These are phyloP conservation scores for Talaromyces piceae DNA, from an alignment of 2,329 filamentous ascomycete species.

Conservation along the genomic window DNA sequence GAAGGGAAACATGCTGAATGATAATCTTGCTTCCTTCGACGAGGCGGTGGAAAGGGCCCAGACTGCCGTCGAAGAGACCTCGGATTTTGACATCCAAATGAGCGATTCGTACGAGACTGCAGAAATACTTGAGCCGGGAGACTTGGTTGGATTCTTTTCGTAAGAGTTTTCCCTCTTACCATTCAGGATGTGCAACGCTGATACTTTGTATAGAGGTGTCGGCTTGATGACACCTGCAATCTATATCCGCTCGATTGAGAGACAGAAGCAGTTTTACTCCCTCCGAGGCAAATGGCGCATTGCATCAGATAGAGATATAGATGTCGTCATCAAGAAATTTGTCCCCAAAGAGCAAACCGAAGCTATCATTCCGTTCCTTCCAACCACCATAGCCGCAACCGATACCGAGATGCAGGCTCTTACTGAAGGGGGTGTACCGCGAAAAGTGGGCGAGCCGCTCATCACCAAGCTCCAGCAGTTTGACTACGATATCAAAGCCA, in stretches of 20 bases:
- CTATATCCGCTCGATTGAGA: conserved; percentile 34
- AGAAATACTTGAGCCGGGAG: conserved; percentile 32
- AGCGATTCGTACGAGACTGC: conserved; percentile 24
- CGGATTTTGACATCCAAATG: conserved; percentile 19
- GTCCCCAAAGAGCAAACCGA: conserved; percentile 39
- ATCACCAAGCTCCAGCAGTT: conserved; percentile 29
- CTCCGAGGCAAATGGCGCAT: conserved; percentile 38
- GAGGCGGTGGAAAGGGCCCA: conserved; percentile 19
- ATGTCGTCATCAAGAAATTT: conserved; percentile 45
- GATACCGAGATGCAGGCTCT: conserved; percentile 25
- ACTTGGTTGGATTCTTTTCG: conserved; percentile 31
- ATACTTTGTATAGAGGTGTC: conserved; percentile 13
- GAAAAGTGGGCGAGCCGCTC: conserved; percentile 29
- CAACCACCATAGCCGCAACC: conserved; percentile 24
- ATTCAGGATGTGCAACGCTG: conserved; percentile 1
- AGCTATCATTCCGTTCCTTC: conserved; percentile 46
- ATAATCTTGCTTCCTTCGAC: conserved; percentile 21
- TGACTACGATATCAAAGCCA: conserved; percentile 22
- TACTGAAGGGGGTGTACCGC: conserved; percentile 36
- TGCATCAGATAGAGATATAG: conserved; percentile 29
- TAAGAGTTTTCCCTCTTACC: conserved; percentile 15
- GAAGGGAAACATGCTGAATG: conserved; percentile 30
- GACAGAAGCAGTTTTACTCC: conserved; percentile 39
- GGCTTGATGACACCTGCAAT: conserved; percentile 28
- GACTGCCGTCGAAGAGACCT: conserved; percentile 18